Percentiles rank a stretch among this genome's conserved stretches.
phyloP scores from a whole-genome alignment of 1,284 basidiomycete species.

The Cryptococcus jaspeensis region DNA sequence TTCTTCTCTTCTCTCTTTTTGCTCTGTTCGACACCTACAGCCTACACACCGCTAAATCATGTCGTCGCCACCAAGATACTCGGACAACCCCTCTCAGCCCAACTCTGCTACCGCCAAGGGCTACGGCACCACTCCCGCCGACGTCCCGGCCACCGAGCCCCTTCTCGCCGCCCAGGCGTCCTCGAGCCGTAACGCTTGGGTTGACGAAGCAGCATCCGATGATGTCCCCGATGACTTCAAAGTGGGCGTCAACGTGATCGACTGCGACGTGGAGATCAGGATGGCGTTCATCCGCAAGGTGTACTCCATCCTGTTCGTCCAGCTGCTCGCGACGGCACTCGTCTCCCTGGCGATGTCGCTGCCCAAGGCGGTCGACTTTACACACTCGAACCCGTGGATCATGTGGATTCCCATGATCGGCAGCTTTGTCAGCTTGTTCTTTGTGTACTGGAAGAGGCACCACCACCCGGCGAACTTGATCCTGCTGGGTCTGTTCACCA shows the following conservation, averaged over 20 bases:
- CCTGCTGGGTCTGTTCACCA: conserved; percentile 54
- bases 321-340: conserved; percentile 40
- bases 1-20: no score
- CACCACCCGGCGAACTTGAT: conserved; percentile 54
- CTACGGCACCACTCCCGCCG: conserved; percentile 11
- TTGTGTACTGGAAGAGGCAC: conserved; percentile 51
- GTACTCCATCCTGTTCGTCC: conserved; percentile 48
- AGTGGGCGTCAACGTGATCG: conserved; percentile 47
- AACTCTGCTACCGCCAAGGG: conserved; percentile 3
- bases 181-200: conserved; percentile 39
- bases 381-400: conserved; percentile 44
- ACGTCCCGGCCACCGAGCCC: conserved; percentile 23
- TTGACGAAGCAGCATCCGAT: conserved; percentile 41
- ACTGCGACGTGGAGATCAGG: conserved; percentile 49
- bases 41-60: conserved; percentile 1
- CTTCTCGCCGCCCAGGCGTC: conserved; percentile 29
- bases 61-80: conserved; percentile 17
- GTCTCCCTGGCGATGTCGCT: conserved; percentile 35
- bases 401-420: conserved; percentile 48
- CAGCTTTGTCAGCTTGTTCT: conserved; percentile 44
- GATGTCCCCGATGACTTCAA: conserved; percentile 51
- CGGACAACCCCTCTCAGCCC: conserved; percentile 12
- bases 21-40: no score
- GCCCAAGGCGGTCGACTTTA: conserved; percentile 38
- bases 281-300: conserved; percentile 51